Base-by-base conservation (phyloP, 345 rosid genomes). In the Excoecaria cochinchinensis region DNA sequence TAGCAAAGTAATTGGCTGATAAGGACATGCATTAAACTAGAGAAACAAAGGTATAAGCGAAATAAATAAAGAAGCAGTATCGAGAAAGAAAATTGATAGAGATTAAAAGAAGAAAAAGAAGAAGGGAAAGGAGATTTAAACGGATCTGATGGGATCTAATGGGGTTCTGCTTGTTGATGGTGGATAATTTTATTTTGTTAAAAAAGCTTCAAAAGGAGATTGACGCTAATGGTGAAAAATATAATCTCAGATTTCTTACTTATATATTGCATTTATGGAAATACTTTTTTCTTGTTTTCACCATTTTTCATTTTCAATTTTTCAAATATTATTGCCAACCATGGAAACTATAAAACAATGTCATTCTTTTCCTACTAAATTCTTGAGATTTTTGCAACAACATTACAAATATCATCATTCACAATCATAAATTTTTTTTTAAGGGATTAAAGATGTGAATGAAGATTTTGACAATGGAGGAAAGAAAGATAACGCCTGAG, bases 71-170 rank as follows among this genome's bases (percentile, higher is more conserved):
- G 62, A 8, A 17, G 5, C 39, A n/a, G 1, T 40, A 0, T 13
- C 24, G 64, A 51, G 73, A 58, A 57, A 0, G 31, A 31, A 2
- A 31, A 31, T 1, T 0, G 31, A 4, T 11, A 64, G 22, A 58
- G 14, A 39, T 9, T 21, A 22, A 0, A 19, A 2, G 8, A 50
- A 31, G 10, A 12, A 25, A 13, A 4, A 14, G 60, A 44, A 22
- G 19, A 50, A 50, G 51, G 19, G 21, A 61, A 46, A 2, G 17
- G 0, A 69, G 71, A 56, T 25, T 67, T 73, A 66, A 70, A 57
- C 74, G 76, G 87, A 83, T 81, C 87, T 81, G 87, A 81, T 76
- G 82, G 79, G 86, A 85, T 83, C 82, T 76, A 75, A 70, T 0
- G 75, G 71, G 70, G 47, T 64, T 71, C 46, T 36, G 13, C 76